phyloP scores from a whole-genome alignment of 495 filamentous ascomycete genomes.

The Penicillium goetzii region DNA sequence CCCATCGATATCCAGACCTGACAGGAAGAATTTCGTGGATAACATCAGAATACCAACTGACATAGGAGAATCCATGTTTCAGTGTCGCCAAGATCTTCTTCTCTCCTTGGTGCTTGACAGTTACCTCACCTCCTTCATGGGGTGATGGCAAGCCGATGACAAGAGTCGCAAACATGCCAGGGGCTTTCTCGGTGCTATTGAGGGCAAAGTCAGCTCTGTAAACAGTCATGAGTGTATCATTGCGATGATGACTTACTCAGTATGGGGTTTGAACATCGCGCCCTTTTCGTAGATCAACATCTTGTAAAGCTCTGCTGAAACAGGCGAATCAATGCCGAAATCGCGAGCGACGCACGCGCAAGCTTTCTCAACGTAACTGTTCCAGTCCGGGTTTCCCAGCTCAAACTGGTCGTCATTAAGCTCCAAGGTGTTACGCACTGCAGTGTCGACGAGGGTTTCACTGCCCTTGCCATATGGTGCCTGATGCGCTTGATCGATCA shows the following conservation, averaged over 20 bases:
- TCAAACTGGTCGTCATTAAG: neutral
- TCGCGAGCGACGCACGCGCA: neutral
- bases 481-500: neutral
- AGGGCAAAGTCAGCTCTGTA: neutral
- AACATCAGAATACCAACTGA: conserved; percentile 1
- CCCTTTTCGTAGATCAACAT: conserved; percentile 4
- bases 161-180: conserved; percentile 2
- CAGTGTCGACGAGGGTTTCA: neutral
- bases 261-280: neutral
- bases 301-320: neutral
- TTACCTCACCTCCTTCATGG: neutral
- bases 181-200: neutral
- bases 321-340: neutral
- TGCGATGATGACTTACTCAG: neutral
- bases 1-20: neutral
- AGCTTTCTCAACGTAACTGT: neutral
- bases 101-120: neutral
- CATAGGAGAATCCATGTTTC: conserved; percentile 1
- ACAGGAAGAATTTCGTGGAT: neutral
- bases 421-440: neutral
- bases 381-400: neutral
- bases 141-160: neutral
- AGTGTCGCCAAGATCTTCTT: neutral
- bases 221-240: neutral
- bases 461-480: neutral